Evolutionary conservation across 208 protist species (phyloP), one percentile per base, ranked within the genome.

Genomic region (Leishmania tarentolae): DNA sequence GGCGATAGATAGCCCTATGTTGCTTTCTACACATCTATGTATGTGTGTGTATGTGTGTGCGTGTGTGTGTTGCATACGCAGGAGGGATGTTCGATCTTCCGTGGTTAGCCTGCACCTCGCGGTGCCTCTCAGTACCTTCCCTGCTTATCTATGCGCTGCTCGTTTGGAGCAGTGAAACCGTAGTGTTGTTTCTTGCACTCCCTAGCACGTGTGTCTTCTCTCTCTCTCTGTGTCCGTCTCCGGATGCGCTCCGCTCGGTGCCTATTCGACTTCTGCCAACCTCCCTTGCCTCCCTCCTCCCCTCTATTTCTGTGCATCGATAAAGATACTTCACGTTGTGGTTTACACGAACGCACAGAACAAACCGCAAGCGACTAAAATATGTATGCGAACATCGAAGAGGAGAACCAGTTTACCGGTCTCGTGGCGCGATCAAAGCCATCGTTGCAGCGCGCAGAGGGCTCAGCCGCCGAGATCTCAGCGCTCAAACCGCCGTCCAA

Each of bases 371-470:
- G 44, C 69, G 37, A 37, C 40, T 9, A 73, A 73, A n/a, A 21
- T n/a, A 76, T 76, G 72, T 76, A 42, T n/a, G 50, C 13, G 19
- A 46, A 31, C 17, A 28, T 35, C 4, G 70, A 9, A 15, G 80
- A 79, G 17, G 79, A 73, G 2, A 83, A 79, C 44, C 75, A 77
- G 56, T 80, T 63, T 47, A 56, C 61, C 40, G 81, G 70, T 9
- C n/a, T 84, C 35, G 81, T 80, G 24, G 76, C 81, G 17, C 81
- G 71, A 11, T 77, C 81, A 11, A 71, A 75, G 40, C 28, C 52
- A 13, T 46, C 66, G 2, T 47, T 47, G 53, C 13, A n/a, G 46
- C 61, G 6, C 13, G n/a, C 8, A 44, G 42, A 73, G 28, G 31
- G 5, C 31, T 68, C 61, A 15, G 28, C 61, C 15, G 61, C 66